phyloP scores from a whole-genome alignment of 1,139 yeast species.

The Blastobotrys capitulatus region DNA sequence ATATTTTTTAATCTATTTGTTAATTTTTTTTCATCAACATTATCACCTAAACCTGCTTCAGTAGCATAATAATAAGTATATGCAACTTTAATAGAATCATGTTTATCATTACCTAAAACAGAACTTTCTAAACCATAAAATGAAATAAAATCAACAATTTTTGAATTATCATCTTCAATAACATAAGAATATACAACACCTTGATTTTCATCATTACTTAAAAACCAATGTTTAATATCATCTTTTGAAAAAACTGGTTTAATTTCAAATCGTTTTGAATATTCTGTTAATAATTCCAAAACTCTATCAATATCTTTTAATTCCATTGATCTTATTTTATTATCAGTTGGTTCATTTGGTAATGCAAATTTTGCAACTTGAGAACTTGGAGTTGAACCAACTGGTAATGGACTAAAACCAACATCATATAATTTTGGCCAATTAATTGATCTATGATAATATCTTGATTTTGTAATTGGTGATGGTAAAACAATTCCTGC shows the following conservation, averaged over 20 bases:
- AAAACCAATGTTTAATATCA: slow-evolving; percentile 82
- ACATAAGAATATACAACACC: slow-evolving; percentile 75
- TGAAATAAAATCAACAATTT: slow-evolving; percentile 81
- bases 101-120: slow-evolving; percentile 62
- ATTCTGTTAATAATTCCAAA: slow-evolving; percentile 50
- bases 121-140: slow-evolving; percentile 86
- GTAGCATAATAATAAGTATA: slow-evolving; percentile 89
- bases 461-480: slow-evolving; percentile 86
- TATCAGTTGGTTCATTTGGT: slow-evolving; percentile 49
- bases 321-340: slow-evolving; percentile 63
- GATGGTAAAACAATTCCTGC: slow-evolving; percentile 90
- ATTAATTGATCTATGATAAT: slow-evolving; percentile 89
- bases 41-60: slow-evolving; percentile 21
- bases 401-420: slow-evolving; percentile 75
- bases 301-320: slow-evolving; percentile 61
- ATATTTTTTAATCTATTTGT: slow-evolving; percentile 55
- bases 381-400: slow-evolving; percentile 65
- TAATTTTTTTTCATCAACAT: slow-evolving; percentile 32
- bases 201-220: slow-evolving; percentile 36
- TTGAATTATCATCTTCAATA: slow-evolving; percentile 48
- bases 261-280: slow-evolving; percentile 65
- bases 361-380: slow-evolving; percentile 79
- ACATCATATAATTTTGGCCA: slow-evolving; percentile 89
- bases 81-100: slow-evolving; percentile 74
- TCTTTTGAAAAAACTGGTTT: slow-evolving; percentile 62